Evolutionary conservation across 768 basidiomycete genomes (phyloP), one percentile per base, ranked within the genome.

Genomic region (Macrolepiota albuminosa): DNA sequence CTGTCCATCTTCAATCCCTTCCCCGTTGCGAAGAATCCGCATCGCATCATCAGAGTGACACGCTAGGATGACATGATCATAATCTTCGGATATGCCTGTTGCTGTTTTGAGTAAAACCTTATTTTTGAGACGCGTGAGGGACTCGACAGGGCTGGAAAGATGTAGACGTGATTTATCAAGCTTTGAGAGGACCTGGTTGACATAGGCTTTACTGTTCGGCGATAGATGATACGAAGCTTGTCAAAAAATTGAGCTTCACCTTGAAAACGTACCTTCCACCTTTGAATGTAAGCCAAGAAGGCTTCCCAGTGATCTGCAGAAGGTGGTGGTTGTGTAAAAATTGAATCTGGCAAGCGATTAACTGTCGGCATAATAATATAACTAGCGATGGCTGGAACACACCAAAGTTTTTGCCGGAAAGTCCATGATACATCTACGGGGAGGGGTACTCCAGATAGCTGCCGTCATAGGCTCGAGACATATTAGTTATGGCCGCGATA

Each of bases 401-500:
- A 84, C 84, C 70, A 91, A 71, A 0, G 89, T 89, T 43, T 74
- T 76, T 0, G 85, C 88, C 8, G 89, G 89, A 66, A 92, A 89
- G 63, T 88, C 86, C 53, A 85, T 71, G 3, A 82, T 78, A 63
- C 87, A 89, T 65, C 82, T 81, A 62, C 85, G 84, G 9, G 89
- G 85, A 0, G 88, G 85, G 0, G 87, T 90, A 48, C 84, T 89
- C 89, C 89, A 92, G 43, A 92, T 85, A 2, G 87, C 86, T 1
- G 88, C 88, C 8, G 87, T 89, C 87, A 92, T 87, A 0, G 88
- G 88, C 89, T 88, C 55, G 8, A 34, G 55, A 29, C n/a, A 4
- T 18, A 26, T 45, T 47, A 21, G 53, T 56, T 37, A 39, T 29
- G 16, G 8, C 16, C 6, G 16, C 16, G 4, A 36, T 45, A 51